These are phyloP conservation scores for Phlegmacium glaucopus DNA, from an alignment of 768 basidiomycete species.

Conservation along the genomic window DNA sequence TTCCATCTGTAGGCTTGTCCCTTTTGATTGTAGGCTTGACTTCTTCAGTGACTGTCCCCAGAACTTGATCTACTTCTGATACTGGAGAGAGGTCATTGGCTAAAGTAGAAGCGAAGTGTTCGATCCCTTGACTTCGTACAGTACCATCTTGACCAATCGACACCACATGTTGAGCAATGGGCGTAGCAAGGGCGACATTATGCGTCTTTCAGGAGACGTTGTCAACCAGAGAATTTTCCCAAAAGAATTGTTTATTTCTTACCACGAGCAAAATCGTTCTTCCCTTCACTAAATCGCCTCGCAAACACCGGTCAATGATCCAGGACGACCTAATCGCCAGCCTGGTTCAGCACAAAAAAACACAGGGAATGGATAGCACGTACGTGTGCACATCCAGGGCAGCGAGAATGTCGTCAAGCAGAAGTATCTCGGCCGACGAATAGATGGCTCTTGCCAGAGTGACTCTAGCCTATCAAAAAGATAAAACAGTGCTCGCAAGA, in stretches of 20 bases:
- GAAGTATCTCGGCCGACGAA: slow-evolving; percentile 52
- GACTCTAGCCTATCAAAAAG: slow-evolving; percentile 38
- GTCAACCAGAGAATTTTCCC: neutral
- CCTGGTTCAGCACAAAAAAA: neutral
- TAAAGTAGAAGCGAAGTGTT: slow-evolving; percentile 34
- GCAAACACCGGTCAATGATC: slow-evolving; percentile 69
- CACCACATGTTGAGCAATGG: no score
- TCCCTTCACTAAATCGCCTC: slow-evolving; percentile 66
- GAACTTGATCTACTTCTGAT: slow-evolving; percentile 24
- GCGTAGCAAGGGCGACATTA: slow-evolving; percentile 45
- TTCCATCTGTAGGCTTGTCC: slow-evolving; percentile 34
- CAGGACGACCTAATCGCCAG: slow-evolving; percentile 23
- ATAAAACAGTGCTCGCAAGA: neutral
- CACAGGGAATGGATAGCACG: slow-evolving; percentile 3
- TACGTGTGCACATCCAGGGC: slow-evolving; percentile 47
- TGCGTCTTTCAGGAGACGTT: no score
- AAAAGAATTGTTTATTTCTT: slow-evolving; percentile 9
- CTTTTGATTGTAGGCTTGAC: slow-evolving; percentile 17
- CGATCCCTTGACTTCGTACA: slow-evolving; percentile 45
- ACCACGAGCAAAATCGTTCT: slow-evolving; percentile 81
- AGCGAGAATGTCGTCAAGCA: slow-evolving; percentile 72
- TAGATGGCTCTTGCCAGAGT: slow-evolving; percentile 45
- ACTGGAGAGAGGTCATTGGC: slow-evolving; percentile 33
- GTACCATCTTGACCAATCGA: no score
- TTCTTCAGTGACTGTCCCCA: slow-evolving; percentile 16